Base-by-base conservation (phyloP, 208 protist genomes). In the Ichthyophonus hoferi region DNA sequence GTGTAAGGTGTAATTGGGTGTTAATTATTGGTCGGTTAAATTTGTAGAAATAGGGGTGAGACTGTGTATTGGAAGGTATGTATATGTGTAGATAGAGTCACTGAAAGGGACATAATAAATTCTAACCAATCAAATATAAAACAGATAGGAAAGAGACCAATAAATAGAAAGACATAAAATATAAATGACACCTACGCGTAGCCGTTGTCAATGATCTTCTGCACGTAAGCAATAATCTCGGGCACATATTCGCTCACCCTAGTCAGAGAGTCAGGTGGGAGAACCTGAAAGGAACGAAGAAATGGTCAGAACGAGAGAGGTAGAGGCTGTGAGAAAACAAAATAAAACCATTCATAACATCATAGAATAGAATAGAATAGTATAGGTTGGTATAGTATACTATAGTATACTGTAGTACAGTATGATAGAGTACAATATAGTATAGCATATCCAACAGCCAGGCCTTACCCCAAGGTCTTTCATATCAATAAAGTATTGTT, bases 191-290 rank as follows among this genome's bases (percentile, higher is more conserved):
- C 77, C 93, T 99, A 99, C 33, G 96, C 98, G 90, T 96, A 98
- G 1, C 97, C 97, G 91, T 98, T 98, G 31, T 94, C 94, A 40
- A 98, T 97, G 79, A 99, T 98, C 78, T 95, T 95, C 89, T 97
- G 58, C 1, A 94, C 82, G 87, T 96, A 98, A 0, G 85, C 89
- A 42, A 98, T 93, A 85, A 99, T 98, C 93, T 99, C 93, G 37
- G 95, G 96, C 14, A 99, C 96, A 92, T 98, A 99, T 90, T 99
- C 98, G 17, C 96, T 99, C 0, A 99, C 98, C 58, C 98, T 93
- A 31, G 97, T 96, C n/a, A 99, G 91, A 1, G 96, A 91, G 91
- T 98, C 95, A 3, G 97, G 97, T 86, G 88, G 83, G n/a, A 90
- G 58, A 14, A 94, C 87, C 37, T 86, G 34, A 31, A n/a, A n/a